Conservation (phyloP, 2,329 filamentous ascomycete species). For the Achaetomium macrosporum region DNA sequence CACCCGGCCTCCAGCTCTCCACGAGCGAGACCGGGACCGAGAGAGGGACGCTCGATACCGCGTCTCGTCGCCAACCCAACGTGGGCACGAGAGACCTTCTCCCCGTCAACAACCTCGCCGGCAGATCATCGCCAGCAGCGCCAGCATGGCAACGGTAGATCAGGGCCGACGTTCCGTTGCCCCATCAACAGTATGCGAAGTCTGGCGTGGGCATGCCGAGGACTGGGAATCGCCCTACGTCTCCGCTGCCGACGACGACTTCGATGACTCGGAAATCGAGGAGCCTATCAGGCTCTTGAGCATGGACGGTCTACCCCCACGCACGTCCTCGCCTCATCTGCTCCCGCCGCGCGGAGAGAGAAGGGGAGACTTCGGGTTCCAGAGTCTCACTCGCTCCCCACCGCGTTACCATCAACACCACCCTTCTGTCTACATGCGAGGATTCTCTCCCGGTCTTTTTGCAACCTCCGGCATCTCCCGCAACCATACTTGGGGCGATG, state of each 20-base stretch:
- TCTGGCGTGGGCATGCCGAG: constrained; percentile 22
- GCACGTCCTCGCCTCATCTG: constrained; percentile 4
- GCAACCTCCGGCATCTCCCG: background rate
- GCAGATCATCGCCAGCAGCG: constrained; percentile 2
- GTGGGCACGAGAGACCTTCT: background rate
- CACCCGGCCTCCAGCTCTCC: background rate
- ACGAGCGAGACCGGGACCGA: background rate
- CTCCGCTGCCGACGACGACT: constrained; percentile 12
- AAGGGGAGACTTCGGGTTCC: constrained; percentile 6
- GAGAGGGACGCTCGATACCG: background rate
- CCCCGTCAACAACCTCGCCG: background rate
- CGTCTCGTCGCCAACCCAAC: background rate
- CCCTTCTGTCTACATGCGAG: background rate
- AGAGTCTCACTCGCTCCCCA: background rate
- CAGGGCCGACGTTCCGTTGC: constrained; percentile 15
- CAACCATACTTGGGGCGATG: background rate
- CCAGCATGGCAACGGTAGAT: constrained; percentile 13
- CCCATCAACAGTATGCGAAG: constrained; percentile 20
- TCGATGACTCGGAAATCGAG: constrained; percentile 6
- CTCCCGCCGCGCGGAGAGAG: constrained; percentile 6
- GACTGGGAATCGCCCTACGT: constrained; percentile 25
- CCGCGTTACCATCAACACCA: background rate
- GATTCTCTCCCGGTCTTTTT: background rate
- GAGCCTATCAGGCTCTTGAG: constrained; percentile 4
- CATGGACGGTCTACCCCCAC: constrained; percentile 4